phyloP scores from a whole-genome alignment of 192 early-diverging fungal species.

The Coemansia sp. region DNA sequence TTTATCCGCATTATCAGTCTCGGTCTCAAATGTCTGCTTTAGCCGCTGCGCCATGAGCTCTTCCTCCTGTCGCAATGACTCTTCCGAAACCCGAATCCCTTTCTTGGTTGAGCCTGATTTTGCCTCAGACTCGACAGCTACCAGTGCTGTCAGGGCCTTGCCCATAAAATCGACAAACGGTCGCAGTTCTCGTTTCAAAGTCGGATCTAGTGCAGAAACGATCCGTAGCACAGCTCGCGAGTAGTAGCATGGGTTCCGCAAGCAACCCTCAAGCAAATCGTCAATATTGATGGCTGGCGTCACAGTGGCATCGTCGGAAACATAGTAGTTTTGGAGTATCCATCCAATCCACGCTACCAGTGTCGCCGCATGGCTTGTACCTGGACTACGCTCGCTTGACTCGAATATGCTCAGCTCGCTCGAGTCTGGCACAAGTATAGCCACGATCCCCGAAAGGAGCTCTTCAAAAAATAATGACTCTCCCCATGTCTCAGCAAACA shows the following conservation, averaged over 20 bases:
- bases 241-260: conserved; percentile 61
- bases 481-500: conserved; percentile 49
- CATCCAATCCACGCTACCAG: conserved; percentile 61
- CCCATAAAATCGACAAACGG: conserved; percentile 55
- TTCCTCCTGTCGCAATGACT: conserved; percentile 33
- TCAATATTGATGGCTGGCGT: conserved; percentile 40
- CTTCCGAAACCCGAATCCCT: conserved; percentile 7
- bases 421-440: conserved; percentile 23
- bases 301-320: conserved; percentile 1
- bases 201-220: conserved; percentile 26
- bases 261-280: conserved; percentile 59
- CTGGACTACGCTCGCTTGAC: conserved; percentile 15
- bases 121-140: conserved; percentile 19
- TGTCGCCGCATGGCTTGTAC: conserved; percentile 56
- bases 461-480: conserved; percentile 40
- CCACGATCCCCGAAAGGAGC: conserved; percentile 28
- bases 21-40: conserved; percentile 14
- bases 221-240: conserved; percentile 42
- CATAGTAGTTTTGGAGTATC: conserved; percentile 44
- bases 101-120: conserved; percentile 3
- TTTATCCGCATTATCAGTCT: neutral
- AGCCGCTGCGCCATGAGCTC: conserved; percentile 30
- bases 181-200: conserved; percentile 34
- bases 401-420: conserved; percentile 33
- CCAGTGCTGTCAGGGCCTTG: conserved; percentile 47